Evolutionary conservation across 2,329 filamentous ascomycete genomes (phyloP), one percentile per base, ranked within the genome.

Genomic region (Alternaria atra): DNA sequence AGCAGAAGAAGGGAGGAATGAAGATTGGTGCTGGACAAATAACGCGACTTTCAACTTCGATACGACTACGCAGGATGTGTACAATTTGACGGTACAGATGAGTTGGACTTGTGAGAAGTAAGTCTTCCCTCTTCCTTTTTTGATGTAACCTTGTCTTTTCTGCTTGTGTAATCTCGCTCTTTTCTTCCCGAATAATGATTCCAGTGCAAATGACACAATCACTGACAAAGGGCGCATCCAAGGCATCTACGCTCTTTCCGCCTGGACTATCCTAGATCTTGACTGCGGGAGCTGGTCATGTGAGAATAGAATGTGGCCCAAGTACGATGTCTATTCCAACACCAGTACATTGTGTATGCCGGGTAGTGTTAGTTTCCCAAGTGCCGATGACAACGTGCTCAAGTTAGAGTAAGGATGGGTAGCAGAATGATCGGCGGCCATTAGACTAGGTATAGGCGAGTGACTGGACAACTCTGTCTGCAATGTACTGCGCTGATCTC

Each of bases 21-120:
- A 32, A 9, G n/a, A 27, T 10, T 42, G 27, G 29, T 57, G 55
- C 40, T 25, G 29, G 46, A 46, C 47, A 13, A 30, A n/a, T 6
- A 35, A 30, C 13, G 42, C 34, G 4, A 61, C 53, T 20, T 66
- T 66, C 17, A 37, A 25, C n/a, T 39, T 55, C 29, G 61, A 64
- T 23, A 57, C 55, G 30, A 37, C 48, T 6, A 32, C 13, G 47
- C 32, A 25, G 23, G 35, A 35, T 5, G 53, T 42, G 5, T 40
- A 30, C 10, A 46, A 55, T 10, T n/a, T 66, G 37, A 42, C 29
- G 4, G 35, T 66, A 10, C 51, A 60, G 13, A 46, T 50, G 37
- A 55, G 52, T n/a, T 66, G 61, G 58, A 60, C 27, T 15, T 66
- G 64, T 55, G 40, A 44, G n/a, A 40, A 56, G 64, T 66, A 43